phyloP scores from a whole-genome alignment of 805 yeast species.

The Sporopachydermia quercuum region DNA sequence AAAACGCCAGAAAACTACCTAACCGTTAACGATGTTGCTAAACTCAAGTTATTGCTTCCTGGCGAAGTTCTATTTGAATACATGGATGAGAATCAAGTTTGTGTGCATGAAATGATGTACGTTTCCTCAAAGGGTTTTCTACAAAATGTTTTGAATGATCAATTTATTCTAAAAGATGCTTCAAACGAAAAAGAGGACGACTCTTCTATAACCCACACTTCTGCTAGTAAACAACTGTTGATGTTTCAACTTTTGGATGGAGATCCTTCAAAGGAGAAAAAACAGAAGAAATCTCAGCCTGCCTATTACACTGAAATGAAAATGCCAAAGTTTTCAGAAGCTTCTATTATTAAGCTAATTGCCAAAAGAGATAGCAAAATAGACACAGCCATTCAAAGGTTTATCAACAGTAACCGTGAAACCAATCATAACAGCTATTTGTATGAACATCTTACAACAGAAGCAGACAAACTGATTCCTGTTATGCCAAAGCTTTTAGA shows the following conservation, averaged over 20 bases:
- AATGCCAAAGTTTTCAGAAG: slow-evolving; percentile 8
- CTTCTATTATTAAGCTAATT: slow-evolving; percentile 40
- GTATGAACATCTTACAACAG: slow-evolving; percentile 21
- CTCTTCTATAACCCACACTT: too few species aligned
- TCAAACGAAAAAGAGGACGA: slow-evolving; percentile 16
- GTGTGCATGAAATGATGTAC: slow-evolving; percentile 7
- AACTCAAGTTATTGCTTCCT: slow-evolving; percentile 47
- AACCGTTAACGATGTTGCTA: slow-evolving; percentile 43
- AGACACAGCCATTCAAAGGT: slow-evolving; percentile 21
- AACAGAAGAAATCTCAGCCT: slow-evolving; percentile 21
- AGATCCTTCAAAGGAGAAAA: slow-evolving; percentile 28
- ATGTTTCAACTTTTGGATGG: slow-evolving; percentile 72
- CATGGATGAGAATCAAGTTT: slow-evolving; percentile 61
- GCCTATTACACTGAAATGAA: slow-evolving; percentile 2
- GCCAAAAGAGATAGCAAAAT: slow-evolving; percentile 42
- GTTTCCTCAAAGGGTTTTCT: neutral
- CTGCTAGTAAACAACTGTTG: slow-evolving; percentile 34
- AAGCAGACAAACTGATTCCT: slow-evolving; percentile 30
- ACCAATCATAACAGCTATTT: slow-evolving; percentile 24
- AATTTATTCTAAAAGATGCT: neutral
- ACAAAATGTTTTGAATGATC: neutral
- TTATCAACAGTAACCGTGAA: slow-evolving; percentile 19
- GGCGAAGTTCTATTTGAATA: slow-evolving; percentile 57
- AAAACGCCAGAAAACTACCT: slow-evolving; percentile 9
- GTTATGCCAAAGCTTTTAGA: slow-evolving; percentile 34